Conservation (phyloP, 2,329 filamentous ascomycete genomes). For the Helicocarpus griseus region DNA sequence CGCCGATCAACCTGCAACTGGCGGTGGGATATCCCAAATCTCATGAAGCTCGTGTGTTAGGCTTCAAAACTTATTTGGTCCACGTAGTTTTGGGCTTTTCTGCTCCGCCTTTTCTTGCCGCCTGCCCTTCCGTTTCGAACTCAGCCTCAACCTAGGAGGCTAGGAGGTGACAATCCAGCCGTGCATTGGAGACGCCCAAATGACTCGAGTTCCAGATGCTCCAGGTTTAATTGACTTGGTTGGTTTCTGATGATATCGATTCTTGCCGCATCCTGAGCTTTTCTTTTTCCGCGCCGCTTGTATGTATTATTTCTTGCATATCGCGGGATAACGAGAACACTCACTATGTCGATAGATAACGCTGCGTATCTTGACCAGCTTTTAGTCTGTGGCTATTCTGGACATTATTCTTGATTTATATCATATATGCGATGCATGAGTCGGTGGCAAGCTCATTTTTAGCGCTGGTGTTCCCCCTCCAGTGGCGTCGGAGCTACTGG, state of each 20-base stretch:
- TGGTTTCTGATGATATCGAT: not conserved
- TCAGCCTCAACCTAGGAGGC: not conserved
- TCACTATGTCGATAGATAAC: too few species aligned
- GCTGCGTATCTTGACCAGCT: not conserved
- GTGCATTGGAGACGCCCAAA: not conserved
- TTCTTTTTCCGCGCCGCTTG: not conserved
- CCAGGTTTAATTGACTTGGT: not conserved
- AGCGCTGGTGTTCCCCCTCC: not conserved
- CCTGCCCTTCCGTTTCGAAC: too few species aligned
- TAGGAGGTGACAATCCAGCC: not conserved
- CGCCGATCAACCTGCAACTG: not conserved
- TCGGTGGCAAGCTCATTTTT: not conserved
- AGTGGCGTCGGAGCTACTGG: conserved; percentile 1
- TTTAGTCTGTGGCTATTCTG: not conserved
- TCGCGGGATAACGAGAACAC: not conserved
- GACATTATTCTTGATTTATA: not conserved
- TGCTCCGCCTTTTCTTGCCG: not conserved
- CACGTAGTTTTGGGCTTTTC: not conserved
- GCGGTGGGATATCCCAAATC: not conserved
- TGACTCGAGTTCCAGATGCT: not conserved
- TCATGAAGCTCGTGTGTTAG: not conserved
- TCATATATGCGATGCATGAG: not conserved
- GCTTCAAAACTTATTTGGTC: not conserved
- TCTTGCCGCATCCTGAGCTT: not conserved
- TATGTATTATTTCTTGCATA: not conserved